Evolutionary conservation across 2,329 filamentous ascomycete genomes (phyloP).

Genomic region (Allantophomopsis cytisporea): DNA sequence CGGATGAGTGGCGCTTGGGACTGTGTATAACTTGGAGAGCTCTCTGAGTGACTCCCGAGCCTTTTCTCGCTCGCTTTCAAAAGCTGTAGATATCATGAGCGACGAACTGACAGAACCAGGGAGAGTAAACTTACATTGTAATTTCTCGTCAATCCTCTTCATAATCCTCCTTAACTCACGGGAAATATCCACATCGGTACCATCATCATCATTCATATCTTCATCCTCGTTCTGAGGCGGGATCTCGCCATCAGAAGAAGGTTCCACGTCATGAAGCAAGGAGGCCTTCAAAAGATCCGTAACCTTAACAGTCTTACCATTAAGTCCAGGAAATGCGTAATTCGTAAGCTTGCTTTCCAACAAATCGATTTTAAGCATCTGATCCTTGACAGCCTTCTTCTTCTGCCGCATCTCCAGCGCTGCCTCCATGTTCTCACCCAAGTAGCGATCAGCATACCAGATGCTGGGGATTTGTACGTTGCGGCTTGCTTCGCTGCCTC

Average conservation of each 20-base stretch:
- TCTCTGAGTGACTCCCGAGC: slow-evolving; percentile 17
- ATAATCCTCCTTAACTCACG: slow-evolving; percentile 13
- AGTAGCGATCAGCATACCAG: slow-evolving; percentile 41
- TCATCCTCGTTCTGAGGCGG: slow-evolving; percentile 3
- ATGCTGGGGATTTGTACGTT: slow-evolving; percentile 34
- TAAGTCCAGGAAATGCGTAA: slow-evolving; percentile 5
- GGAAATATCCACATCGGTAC: slow-evolving; percentile 10
- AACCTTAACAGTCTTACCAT: slow-evolving; percentile 13
- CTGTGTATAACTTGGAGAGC: slow-evolving; percentile 24
- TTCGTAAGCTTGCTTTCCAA: slow-evolving; percentile 14
- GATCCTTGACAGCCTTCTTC: slow-evolving; percentile 20
- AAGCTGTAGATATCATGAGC: slow-evolving; percentile 11
- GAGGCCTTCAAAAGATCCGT: slow-evolving; percentile 15
- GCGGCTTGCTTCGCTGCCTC: slow-evolving; percentile 23
- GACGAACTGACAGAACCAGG: not conserved
- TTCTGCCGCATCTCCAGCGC: slow-evolving; percentile 26
- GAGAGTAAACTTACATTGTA: slow-evolving; percentile 10
- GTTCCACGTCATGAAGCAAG: slow-evolving; percentile 15
- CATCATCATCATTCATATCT: slow-evolving; percentile 2
- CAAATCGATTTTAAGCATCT: slow-evolving; percentile 10
- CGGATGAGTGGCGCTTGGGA: slow-evolving; percentile 11
- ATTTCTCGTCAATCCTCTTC: slow-evolving; percentile 17
- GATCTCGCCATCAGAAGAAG: slow-evolving; percentile 2
- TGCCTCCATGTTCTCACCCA: slow-evolving; percentile 28
- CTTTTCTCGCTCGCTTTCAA: slow-evolving; percentile 16